A percentile compares a stretch with the other conserved stretches of the same genome.
phyloP scores from a whole-genome alignment of 306 rosid species.

The Cucumis hystrix region DNA sequence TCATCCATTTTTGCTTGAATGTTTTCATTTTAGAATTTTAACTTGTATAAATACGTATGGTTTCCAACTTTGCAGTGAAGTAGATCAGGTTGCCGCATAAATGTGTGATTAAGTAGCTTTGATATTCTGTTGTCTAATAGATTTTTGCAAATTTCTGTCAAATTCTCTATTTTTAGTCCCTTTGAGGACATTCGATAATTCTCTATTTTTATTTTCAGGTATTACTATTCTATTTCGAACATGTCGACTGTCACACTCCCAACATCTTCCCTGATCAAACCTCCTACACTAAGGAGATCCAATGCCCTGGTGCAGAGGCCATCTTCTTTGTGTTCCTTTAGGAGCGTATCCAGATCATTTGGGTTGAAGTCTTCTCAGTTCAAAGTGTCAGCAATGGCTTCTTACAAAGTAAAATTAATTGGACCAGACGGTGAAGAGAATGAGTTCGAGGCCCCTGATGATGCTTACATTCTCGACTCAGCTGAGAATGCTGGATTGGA shows the following conservation, averaged over 20 bases:
- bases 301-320: conserved; percentile 19
- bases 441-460: conserved; percentile 61
- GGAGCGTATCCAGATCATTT: conserved; percentile 28
- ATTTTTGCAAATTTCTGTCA: neutral
- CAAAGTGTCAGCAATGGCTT: conserved; percentile 39
- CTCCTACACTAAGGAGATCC: conserved; percentile 11
- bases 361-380: conserved; percentile 42
- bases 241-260: conserved; percentile 24
- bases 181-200: neutral
- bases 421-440: conserved; percentile 45
- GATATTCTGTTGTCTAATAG: neutral
- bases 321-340: conserved; percentile 23
- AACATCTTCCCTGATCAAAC: conserved; percentile 16
- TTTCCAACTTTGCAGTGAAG: neutral
- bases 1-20: neutral
- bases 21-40: too few species aligned
- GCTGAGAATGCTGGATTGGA: conserved; percentile 68
- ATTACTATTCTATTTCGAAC: conserved; percentile 20
- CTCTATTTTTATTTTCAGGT: conserved; percentile 11
- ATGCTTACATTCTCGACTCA: conserved; percentile 48
- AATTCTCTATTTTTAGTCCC: neutral
- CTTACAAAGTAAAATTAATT: conserved; percentile 47
- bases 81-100: neutral
- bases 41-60: neutral
- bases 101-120: neutral